Evolutionary conservation across 2,329 filamentous ascomycete species (phyloP), one percentile per base, ranked within the genome.

Genomic region (Nothomitra cinnamomea): DNA sequence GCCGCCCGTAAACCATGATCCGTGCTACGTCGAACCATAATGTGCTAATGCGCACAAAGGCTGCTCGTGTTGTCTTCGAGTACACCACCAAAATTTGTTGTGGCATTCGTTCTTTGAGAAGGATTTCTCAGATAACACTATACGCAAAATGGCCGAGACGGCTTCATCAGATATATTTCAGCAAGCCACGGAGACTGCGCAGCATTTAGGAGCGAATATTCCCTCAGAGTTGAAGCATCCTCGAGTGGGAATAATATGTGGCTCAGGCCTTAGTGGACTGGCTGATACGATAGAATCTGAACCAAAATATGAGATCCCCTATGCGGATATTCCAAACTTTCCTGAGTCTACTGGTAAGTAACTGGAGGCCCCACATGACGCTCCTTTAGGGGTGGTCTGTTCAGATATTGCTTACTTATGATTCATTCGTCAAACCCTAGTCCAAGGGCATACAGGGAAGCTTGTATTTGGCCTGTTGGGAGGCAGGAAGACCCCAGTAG

Each of bases 401-500:
- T 13, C 13, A 38, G 13, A 19, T 15, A 38, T n/a, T 3, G 10
- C 7, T 28, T 25, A 21, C 35, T 52, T 19, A 52, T 52, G 32
- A 52, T 17, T 43, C 3, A 3, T 49, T 19, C 15, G n/a, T 15
- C 19, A n/a, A 3, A 7, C 28, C 24, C 8, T 32, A 69, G 69
- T 80, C 15, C 65, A 70, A 48, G 79, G 79, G 32, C 79, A 83
- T 72, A 77, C 75, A 56, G 79, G 79, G 49, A 81, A 80, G 62
- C 70, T 83, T 55, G 75, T 83, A 7, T 82, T 82, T 64, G 78
- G 79, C 15, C 69, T 74, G 25, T 70, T 83, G 55, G 75, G 75
- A 1, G 63, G 67, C 17, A 65, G 69, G 45, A 69, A 73, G 58
- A 72, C 72, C 4, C 76, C 79, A 1, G 76, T 77, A 5, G 76